Evolutionary conservation across 371 early-diverging fungal genomes (phyloP).

Genomic region (Dinochytrium kinnereticum): DNA sequence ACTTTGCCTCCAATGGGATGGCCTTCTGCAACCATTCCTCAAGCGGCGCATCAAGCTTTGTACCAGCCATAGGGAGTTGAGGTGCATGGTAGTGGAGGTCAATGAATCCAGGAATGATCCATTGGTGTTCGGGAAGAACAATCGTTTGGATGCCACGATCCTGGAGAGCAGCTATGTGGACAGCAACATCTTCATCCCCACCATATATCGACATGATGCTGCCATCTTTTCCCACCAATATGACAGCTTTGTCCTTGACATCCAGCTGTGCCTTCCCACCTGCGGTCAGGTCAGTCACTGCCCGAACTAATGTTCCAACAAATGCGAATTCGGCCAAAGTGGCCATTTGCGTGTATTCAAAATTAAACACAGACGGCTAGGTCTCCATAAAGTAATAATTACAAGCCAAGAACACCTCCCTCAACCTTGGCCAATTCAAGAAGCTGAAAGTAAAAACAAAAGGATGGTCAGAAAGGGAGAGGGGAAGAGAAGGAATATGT

Average conservation of each 20-base stretch:
- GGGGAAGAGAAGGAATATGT: not conserved
- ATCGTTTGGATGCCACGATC: not conserved
- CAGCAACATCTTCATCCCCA: not conserved
- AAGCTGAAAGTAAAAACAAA: conserved; percentile 11
- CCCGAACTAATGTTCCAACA: not conserved
- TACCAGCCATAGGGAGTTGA: conserved; percentile 84
- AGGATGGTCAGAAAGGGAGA: not conserved
- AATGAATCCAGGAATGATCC: conserved; percentile 75
- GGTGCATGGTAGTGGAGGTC: conserved; percentile 95
- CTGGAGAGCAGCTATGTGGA: not conserved
- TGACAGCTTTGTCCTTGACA: not conserved
- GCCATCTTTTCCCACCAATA: not conserved
- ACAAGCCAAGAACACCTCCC: conserved; percentile 29
- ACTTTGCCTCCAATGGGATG: conserved; percentile 79
- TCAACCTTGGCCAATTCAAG: conserved; percentile 44
- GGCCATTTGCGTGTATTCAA: no score
- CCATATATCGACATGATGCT: not conserved
- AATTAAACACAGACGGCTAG: no score
- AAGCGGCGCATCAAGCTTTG: conserved; percentile 87
- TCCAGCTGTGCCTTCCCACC: not conserved
- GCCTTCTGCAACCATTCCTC: conserved; percentile 87
- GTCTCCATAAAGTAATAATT: no score
- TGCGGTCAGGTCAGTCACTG: not conserved
- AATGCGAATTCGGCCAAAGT: no score
- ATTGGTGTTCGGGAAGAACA: not conserved